phyloP scores from a whole-genome alignment of 192 early-diverging fungal species.

The Linnemannia exigua region DNA sequence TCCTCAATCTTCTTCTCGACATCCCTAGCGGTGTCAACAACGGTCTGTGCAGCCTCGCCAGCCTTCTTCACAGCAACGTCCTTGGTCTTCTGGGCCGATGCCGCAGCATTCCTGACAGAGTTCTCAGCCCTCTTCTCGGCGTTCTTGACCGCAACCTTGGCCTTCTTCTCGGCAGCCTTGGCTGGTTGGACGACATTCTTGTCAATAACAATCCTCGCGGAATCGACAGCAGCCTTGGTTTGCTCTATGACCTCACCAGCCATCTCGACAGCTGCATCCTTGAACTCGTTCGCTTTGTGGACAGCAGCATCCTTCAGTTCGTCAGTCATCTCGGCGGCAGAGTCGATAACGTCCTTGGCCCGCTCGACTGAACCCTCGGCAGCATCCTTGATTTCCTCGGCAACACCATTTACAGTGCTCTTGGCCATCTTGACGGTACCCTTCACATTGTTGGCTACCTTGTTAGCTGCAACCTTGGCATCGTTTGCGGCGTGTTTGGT shows the following conservation, averaged over 20 bases:
- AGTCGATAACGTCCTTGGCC: too few species aligned
- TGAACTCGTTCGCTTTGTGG: background rate
- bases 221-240: background rate
- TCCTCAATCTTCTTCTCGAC: background rate
- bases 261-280: background rate
- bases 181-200: background rate
- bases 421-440: background rate
- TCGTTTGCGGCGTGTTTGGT: too few species aligned
- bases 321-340: background rate
- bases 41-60: background rate
- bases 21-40: background rate
- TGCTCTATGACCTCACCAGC: background rate
- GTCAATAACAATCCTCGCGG: background rate
- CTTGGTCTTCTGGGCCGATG: background rate
- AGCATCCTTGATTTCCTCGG: background rate
- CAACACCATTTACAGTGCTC: background rate
- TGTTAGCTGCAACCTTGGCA: background rate
- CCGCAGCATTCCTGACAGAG: background rate
- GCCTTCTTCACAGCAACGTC: background rate
- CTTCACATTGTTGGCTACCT: background rate
- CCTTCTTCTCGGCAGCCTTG: background rate
- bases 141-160: background rate
- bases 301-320: background rate
- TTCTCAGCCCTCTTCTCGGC: background rate
- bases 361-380: too few species aligned